phyloP scores from a whole-genome alignment of 345 rosid species.

The Arabis alpina region DNA sequence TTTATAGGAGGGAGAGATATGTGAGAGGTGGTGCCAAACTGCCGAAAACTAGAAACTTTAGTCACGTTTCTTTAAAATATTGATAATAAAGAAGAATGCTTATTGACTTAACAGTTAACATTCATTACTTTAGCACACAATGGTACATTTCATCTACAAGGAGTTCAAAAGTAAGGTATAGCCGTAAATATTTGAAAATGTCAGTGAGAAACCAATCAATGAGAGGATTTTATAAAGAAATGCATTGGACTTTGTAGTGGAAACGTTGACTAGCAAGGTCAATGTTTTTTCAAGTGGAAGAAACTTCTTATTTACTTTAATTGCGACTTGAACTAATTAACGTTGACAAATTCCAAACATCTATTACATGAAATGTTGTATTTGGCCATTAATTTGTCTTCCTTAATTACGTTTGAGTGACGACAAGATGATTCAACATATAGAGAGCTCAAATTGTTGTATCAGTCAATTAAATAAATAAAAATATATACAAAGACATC shows the following conservation, averaged over 20 bases:
- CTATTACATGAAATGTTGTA: not conserved
- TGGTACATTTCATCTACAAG: not conserved
- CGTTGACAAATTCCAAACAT: constrained; percentile 30
- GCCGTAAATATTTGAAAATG: constrained; percentile 35
- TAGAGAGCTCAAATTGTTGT: not conserved
- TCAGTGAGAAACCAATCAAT: constrained; percentile 28
- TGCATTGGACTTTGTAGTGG: constrained; percentile 37
- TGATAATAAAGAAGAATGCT: not conserved
- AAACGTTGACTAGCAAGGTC: constrained; percentile 10
- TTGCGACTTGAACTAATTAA: constrained; percentile 39
- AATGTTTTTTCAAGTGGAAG: constrained; percentile 5
- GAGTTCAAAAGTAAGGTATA: constrained; percentile 5
- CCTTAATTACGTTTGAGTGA: constrained; percentile 25
- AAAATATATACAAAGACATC: not conserved
- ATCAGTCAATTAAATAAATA: too few species aligned
- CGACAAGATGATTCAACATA: constrained; percentile 31
- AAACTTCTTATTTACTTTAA: constrained; percentile 1
- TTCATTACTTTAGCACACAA: constrained; percentile 4
- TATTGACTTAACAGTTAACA: not conserved
- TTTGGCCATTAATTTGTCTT: constrained; percentile 4
- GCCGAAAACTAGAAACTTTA: constrained; percentile 21
- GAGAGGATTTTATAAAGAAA: not conserved
- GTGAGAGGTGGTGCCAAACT: constrained; percentile 12
- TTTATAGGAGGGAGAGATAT: constrained; percentile 27
- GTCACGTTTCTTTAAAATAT: constrained; percentile 8